Conservation (phyloP, 148 eudicot genomes). For the Vaccinium myrtillus region DNA sequence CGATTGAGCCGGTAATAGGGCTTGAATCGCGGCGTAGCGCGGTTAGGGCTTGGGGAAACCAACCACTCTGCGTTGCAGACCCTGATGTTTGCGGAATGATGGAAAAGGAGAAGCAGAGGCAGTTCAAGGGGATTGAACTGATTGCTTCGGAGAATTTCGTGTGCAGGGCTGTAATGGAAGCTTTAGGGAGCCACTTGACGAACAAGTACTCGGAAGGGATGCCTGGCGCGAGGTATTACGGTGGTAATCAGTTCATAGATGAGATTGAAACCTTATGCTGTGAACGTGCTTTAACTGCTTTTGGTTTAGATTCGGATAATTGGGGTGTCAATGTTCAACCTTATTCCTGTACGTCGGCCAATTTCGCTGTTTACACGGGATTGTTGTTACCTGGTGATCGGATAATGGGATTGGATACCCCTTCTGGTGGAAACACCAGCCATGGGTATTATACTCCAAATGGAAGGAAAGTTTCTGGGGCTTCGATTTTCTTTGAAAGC, state of each 20-base stretch:
- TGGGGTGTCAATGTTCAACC: constrained; percentile 65
- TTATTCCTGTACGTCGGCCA: constrained; percentile 86
- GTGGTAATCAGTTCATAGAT: constrained; percentile 46
- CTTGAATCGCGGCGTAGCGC: constrained; percentile 3
- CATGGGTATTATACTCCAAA: constrained; percentile 84
- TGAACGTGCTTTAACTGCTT: constrained; percentile 39
- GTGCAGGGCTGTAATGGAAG: constrained; percentile 43
- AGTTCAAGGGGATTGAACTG: constrained; percentile 33
- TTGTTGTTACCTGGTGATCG: constrained; percentile 77
- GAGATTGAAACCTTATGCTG: constrained; percentile 40
- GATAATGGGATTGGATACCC: constrained; percentile 93
- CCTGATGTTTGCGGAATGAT: constrained; percentile 24
- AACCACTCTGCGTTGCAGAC: constrained; percentile 18
- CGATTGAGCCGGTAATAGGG: constrained; percentile 26
- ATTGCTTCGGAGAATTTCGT: constrained; percentile 49
- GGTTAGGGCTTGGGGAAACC: constrained; percentile 26
- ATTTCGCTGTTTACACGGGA: constrained; percentile 90
- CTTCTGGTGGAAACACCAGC: constrained; percentile 84
- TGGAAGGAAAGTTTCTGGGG: constrained; percentile 90
- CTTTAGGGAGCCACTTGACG: constrained; percentile 43
- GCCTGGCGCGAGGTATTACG: constrained; percentile 46
- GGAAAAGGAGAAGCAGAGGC: constrained; percentile 29
- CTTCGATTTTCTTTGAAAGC: constrained; percentile 92
- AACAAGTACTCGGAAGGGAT: constrained; percentile 49
- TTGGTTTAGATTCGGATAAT: constrained; percentile 33